Base-by-base conservation (phyloP, 2,329 filamentous ascomycete species). In the Geosmithia morbida region DNA sequence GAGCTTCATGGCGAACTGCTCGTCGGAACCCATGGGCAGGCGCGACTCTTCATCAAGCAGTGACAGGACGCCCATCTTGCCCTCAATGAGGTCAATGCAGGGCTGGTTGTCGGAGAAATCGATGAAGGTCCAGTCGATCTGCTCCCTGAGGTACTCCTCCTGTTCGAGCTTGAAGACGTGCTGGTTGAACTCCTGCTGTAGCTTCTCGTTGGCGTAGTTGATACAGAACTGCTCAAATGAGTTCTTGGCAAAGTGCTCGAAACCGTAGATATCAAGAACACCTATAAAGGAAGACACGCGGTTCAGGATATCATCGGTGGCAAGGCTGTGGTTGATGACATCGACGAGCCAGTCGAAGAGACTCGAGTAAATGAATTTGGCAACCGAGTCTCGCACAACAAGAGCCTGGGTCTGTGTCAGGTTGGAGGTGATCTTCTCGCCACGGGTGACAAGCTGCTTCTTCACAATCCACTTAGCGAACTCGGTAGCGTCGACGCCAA, bases 151-250 rank as follows among this genome's bases (percentile, higher is more conserved):
- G 61, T 98, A 98, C 65, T 98, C 92, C 62, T 98, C 92, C 63
- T 98, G 92, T 64, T 98, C 92, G 19, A 98, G 77, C 66, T 97
- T 96, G 77, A 98, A 98, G 37, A 98, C 92, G 60, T 98, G 92
- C 62, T 94, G 87, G 67, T 98, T 98, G 73, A 98, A 98, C 63
- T 97, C 90, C 64, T 98, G 92, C 63, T 98, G 92, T 48, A 98
- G 72, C 68, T 98, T 98, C 67, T 98, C 92, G 66, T 98, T 98
- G 66, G 92, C 92, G 60, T 98, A 98, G 67, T 98, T 98, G 77
- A 98, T 98, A 68, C 92, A 98, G 67, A 98, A 98, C 64, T 98
- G 92, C 64, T 98, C 92, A 58, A 98, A 98, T 1, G 92, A 98
- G 70, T 98, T 98, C 73, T 96, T 97, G 52, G 92, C 90, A 60